These are phyloP conservation scores for Cerioporus squamosus DNA, from an alignment of 1,284 basidiomycete species.

Conservation along the genomic window DNA sequence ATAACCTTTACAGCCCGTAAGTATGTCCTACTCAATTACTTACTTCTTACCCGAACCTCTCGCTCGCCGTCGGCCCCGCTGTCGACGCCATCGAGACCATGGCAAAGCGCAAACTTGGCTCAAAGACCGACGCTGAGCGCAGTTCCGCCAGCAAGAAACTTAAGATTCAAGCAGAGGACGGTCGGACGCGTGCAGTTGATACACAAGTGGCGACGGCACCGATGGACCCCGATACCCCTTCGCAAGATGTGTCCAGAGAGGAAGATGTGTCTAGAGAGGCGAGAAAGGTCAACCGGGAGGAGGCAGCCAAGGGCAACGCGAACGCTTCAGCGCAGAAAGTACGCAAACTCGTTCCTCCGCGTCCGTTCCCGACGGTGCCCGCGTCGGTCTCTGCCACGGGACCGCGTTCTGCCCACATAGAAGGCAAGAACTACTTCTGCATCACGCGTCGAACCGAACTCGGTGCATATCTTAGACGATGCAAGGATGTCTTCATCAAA, in stretches of 20 bases:
- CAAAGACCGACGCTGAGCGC: slow-evolving; percentile 4
- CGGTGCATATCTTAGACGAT: slow-evolving; percentile 78
- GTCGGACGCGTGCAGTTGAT: neutral
- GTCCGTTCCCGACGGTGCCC: slow-evolving; percentile 80
- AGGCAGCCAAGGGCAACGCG: neutral
- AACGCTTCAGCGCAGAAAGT: slow-evolving; percentile 40
- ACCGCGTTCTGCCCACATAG: slow-evolving; percentile 75
- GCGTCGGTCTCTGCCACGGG: slow-evolving; percentile 76
- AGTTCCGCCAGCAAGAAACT: slow-evolving; percentile 11
- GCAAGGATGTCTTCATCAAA: slow-evolving; percentile 75
- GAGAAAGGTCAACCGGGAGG: neutral
- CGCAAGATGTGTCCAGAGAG: too few species aligned
- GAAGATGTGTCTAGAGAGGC: slow-evolving; percentile 8
- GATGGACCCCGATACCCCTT: neutral
- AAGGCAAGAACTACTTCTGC: slow-evolving; percentile 81
- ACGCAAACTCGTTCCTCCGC: slow-evolving; percentile 69
- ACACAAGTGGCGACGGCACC: neutral
- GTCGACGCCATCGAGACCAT: slow-evolving; percentile 9
- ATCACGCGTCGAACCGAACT: slow-evolving; percentile 80
- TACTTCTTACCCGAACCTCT: neutral
- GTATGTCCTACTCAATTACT: too few species aligned
- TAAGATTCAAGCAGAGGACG: slow-evolving; percentile 1
- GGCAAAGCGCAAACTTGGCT: slow-evolving; percentile 43
- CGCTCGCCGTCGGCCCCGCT: slow-evolving; percentile 3
- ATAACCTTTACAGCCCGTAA: too few species aligned